These are phyloP conservation scores for Colletotrichum echinochloae DNA, from an alignment of 2,329 filamentous ascomycete species.

Conservation along the genomic window DNA sequence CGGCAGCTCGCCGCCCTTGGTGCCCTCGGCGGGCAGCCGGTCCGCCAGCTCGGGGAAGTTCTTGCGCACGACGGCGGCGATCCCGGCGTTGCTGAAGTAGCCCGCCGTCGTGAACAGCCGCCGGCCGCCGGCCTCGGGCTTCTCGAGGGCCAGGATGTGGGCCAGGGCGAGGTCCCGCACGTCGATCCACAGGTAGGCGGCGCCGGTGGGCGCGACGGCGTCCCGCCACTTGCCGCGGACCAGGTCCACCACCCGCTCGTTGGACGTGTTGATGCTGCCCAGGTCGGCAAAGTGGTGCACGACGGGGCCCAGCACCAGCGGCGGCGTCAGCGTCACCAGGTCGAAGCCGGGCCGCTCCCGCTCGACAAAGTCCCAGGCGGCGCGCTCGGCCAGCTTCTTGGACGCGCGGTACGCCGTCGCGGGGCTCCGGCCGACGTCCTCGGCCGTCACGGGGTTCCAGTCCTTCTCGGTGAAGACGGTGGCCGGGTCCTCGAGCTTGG, in stretches of 20 bases:
- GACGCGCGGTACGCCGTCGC: slow-evolving; percentile 65
- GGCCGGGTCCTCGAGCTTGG: slow-evolving; percentile 51
- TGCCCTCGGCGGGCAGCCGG: slow-evolving; percentile 58
- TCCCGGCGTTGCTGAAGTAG: slow-evolving; percentile 58
- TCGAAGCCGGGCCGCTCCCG: slow-evolving; percentile 59
- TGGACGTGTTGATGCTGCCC: slow-evolving; percentile 65
- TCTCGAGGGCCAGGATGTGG: slow-evolving; percentile 65
- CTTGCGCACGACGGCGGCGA: slow-evolving; percentile 57
- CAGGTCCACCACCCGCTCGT: slow-evolving; percentile 62
- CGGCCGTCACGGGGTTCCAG: slow-evolving; percentile 66
- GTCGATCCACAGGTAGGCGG: slow-evolving; percentile 63
- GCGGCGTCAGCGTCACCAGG: slow-evolving; percentile 66
- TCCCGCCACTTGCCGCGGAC: slow-evolving; percentile 63
- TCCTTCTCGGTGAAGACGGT: slow-evolving; percentile 60
- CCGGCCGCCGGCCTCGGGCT: slow-evolving; percentile 60
- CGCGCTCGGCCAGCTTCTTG: slow-evolving; percentile 66
- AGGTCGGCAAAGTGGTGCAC: slow-evolving; percentile 40
- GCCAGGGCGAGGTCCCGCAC: slow-evolving; percentile 67
- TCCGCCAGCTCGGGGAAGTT: slow-evolving; percentile 64
- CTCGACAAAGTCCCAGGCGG: slow-evolving; percentile 65
- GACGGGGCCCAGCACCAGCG: slow-evolving; percentile 55
- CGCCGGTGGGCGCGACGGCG: slow-evolving; percentile 55
- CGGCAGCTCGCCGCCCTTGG: slow-evolving; percentile 57
- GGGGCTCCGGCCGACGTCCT: slow-evolving; percentile 54
- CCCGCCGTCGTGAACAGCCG: slow-evolving; percentile 64